Base-by-base conservation (phyloP, 2,329 filamentous ascomycete species). In the Sphaerulina populicola region DNA sequence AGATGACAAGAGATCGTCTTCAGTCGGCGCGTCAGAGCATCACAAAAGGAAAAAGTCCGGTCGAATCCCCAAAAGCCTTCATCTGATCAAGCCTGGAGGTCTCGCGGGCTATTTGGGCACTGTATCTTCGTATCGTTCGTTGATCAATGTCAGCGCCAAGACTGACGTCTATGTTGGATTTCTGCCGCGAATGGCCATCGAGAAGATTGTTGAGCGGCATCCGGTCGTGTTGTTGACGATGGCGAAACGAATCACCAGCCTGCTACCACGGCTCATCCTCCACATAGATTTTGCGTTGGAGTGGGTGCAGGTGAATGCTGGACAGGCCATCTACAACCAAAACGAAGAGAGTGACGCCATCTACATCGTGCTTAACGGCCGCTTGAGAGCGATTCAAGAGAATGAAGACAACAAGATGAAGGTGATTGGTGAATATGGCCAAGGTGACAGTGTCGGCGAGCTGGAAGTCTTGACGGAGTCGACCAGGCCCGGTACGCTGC, bases 131-230 rank as follows among this genome's bases (percentile, higher is more conserved):
- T 95, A 96, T 66, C 78, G 93, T 23, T 98, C 93, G 0, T 96
- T 97, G 65, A 93, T 95, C 15, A 91, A 97, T 64, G 90, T 98
- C 1, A 86, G 91, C 35, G 94, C 93, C 2, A 97, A 97, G 71
- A 98, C 94, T 0, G 93, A 98, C 69, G 93, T 97, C 2, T 97
- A 96, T 63, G 93, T 98, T 11, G 93, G 93, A 1, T 98, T 98
- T 59, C 73, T 98, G 10, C 93, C 93, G 0, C 79, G 89, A 29
- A 78, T 82, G 0, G 86, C 89, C 0, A 76, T 98, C 27, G 93
- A 98, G 65, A 80, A 89, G 57, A 93, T 98, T 42, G 88, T 94
- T 1, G 93, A 98, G 59, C 83, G 82, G 59, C 93, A 96, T 64
- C 93, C 93, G 0, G 87, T 95, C 37, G 86, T 97, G 3, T 73